A percentile compares a stretch with the other conserved stretches of the same genome.
Evolutionary conservation across 352 stramenopile species (phyloP).

Genomic region (Phytopythium chamaehyphon): DNA sequence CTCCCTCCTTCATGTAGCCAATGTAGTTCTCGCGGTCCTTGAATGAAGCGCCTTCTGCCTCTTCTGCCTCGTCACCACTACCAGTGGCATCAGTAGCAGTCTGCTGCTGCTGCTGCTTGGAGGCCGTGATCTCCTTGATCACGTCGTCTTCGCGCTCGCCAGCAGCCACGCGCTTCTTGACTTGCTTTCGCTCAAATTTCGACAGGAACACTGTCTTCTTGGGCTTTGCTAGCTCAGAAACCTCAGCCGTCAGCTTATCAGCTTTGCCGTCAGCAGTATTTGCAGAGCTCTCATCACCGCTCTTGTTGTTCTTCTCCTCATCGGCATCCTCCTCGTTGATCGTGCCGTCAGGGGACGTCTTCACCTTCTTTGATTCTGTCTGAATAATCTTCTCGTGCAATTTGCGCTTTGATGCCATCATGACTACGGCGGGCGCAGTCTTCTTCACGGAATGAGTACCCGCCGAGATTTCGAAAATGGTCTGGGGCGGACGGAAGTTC

Average conservation of each 20-base stretch:
- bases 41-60: conserved; percentile 26
- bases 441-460: conserved; percentile 79
- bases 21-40: conserved; percentile 87
- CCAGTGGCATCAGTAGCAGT: conserved; percentile 2
- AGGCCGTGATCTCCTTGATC: conserved; percentile 47
- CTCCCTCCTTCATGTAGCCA: conserved; percentile 74
- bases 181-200: conserved; percentile 92
- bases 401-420: conserved; percentile 88
- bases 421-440: conserved; percentile 62
- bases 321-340: conserved; percentile 25
- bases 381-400: conserved; percentile 84
- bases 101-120: conserved; percentile 36
- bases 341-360: conserved; percentile 33
- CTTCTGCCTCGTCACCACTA: conserved; percentile 19
- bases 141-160: conserved; percentile 75
- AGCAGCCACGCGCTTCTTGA: conserved; percentile 88
- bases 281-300: conserved; percentile 15
- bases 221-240: conserved; percentile 9
- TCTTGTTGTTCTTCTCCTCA: conserved; percentile 10
- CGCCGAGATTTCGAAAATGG: conserved; percentile 94
- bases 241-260: conserved; percentile 4
- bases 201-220: conserved; percentile 89
- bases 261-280: neutral
- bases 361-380: conserved; percentile 45
- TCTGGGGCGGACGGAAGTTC: conserved; percentile 93